Evolutionary conservation across 192 early-diverging fungal genomes (phyloP).

Genomic region (Piromyces sp.): DNA sequence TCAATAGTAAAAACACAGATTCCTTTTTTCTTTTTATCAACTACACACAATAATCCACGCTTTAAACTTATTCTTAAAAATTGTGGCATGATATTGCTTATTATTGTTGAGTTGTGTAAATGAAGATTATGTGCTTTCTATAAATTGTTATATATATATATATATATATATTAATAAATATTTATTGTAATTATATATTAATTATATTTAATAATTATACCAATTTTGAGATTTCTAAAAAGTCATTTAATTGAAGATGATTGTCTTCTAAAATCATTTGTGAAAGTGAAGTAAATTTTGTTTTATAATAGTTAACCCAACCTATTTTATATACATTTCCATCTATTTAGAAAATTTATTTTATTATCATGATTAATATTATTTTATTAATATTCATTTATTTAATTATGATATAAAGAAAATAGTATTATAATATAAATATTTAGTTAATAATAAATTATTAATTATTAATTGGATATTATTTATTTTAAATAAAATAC

Average conservation of each 20-base stretch:
- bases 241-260: not conserved
- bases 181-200: too few relatives aligned
- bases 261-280: not conserved
- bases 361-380: too few relatives aligned
- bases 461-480: too few relatives aligned
- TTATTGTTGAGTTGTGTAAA: not conserved
- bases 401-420: too few relatives aligned
- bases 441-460: too few relatives aligned
- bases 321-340: not conserved
- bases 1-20: not conserved
- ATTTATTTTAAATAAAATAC: not conserved
- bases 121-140: not conserved
- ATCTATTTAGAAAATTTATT: not conserved
- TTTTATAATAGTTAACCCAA: not conserved
- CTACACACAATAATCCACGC: not conserved
- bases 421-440: too few relatives aligned
- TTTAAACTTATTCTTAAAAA: not conserved
- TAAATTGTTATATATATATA: too few relatives aligned
- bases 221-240: not conserved
- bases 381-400: too few relatives aligned
- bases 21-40: not conserved
- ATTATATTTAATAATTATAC: not conserved
- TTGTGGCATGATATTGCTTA: not conserved
- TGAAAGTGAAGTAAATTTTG: not conserved
- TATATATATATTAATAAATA: too few relatives aligned